Percentiles rank a stretch among this genome's conserved stretches.
Evolutionary conservation across 805 yeast genomes (phyloP).

Genomic region (Nakazawaea anatomiae): DNA sequence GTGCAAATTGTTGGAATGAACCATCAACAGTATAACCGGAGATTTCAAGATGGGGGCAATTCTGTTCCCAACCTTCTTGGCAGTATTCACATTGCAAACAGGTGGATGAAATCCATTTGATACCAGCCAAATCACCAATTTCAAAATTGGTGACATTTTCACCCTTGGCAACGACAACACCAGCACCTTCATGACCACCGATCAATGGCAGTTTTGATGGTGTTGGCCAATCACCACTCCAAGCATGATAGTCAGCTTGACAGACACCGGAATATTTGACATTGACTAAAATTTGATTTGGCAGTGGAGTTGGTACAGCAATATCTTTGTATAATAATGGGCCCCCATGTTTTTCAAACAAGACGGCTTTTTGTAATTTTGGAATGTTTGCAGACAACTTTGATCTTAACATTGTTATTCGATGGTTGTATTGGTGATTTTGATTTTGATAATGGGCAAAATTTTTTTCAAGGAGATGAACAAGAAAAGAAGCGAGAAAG

Average conservation of each 20-base stretch:
- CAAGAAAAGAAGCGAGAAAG: not conserved
- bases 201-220: conserved; percentile 68
- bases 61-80: not conserved
- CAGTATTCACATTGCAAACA: conserved; percentile 73
- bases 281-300: conserved; percentile 73
- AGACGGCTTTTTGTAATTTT: conserved; percentile 61
- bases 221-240: conserved; percentile 93
- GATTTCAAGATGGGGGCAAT: not conserved
- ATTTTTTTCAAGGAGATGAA: not conserved
- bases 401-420: not conserved
- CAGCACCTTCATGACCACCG: conserved; percentile 91
- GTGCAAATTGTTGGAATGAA: not conserved
- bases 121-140: conserved; percentile 76
- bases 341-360: conserved; percentile 63
- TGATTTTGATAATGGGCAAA: not conserved
- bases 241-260: conserved; percentile 91
- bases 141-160: conserved; percentile 61
- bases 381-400: conserved; percentile 1
- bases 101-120: conserved; percentile 79
- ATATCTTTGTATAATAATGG: conserved; percentile 62
- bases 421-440: too few species aligned
- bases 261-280: conserved; percentile 89
- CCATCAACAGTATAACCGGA: not conserved
- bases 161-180: conserved; percentile 76
- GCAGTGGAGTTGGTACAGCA: conserved; percentile 74